phyloP scores from a whole-genome alignment of 495 filamentous ascomycete species.

The Hypomontagnella monticulosa region DNA sequence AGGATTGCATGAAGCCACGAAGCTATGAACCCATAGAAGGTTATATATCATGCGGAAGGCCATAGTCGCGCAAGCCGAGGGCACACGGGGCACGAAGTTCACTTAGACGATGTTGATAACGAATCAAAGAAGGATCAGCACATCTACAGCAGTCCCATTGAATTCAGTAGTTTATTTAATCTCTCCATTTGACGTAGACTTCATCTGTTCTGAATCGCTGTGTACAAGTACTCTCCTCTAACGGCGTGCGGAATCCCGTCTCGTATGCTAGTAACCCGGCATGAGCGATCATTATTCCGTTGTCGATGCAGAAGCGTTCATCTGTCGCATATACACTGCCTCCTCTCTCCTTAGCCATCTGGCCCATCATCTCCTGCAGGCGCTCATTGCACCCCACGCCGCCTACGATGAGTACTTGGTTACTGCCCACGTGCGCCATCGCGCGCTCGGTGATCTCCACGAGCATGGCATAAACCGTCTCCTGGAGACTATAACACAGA shows the following conservation, averaged over 20 bases:
- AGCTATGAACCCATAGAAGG: constrained; percentile 24
- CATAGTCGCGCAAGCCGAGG: constrained; percentile 14
- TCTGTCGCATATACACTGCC: constrained; percentile 95
- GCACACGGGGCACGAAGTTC: constrained; percentile 7
- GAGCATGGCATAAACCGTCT: constrained; percentile 95
- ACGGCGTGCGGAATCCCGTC: constrained; percentile 76
- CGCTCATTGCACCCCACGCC: constrained; percentile 99
- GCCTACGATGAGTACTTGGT: constrained; percentile 91
- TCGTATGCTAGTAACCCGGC: constrained; percentile 86
- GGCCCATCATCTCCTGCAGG: constrained; percentile 96
- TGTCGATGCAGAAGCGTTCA: constrained; percentile 98
- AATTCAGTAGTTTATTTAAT: constrained; percentile 57
- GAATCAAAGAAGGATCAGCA: constrained; percentile 5
- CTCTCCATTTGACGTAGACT: constrained; percentile 90
- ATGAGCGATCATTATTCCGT: constrained; percentile 99
- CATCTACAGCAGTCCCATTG: not conserved
- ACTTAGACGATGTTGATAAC: constrained; percentile 22
- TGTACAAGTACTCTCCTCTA: constrained; percentile 88
- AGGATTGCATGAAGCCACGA: constrained; percentile 18
- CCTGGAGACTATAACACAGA: constrained; percentile 93
- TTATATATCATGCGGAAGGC: constrained; percentile 17
- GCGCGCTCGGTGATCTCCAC: constrained; percentile 98
- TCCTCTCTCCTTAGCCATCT: constrained; percentile 91
- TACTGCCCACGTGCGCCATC: constrained; percentile 95
- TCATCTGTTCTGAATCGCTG: constrained; percentile 96